Percentiles rank a stretch among this genome's conserved stretches.
Evolutionary conservation across 179 eudicot genomes (phyloP).

Genomic region (Heliamphora pulchella): DNA sequence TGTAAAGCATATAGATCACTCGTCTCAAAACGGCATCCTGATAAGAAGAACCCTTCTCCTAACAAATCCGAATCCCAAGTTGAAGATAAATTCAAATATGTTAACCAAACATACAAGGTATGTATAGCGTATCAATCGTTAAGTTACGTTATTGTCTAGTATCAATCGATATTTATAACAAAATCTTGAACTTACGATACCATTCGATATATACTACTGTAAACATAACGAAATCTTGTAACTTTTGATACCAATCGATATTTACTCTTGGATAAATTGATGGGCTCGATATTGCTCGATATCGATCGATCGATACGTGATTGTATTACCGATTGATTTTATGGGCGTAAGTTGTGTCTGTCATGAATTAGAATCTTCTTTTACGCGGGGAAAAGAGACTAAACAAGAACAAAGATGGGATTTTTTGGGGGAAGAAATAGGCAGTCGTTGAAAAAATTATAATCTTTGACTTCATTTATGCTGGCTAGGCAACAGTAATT

Average conservation of each 20-base stretch:
- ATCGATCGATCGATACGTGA: too few species aligned
- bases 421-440: too few species aligned
- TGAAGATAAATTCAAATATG: slow-evolving; percentile 8
- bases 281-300: too few species aligned
- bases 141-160: too few species aligned
- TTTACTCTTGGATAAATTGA: too few species aligned
- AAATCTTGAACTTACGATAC: not conserved
- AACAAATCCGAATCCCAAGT: slow-evolving; percentile 1
- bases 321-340: too few species aligned
- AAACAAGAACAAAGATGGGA: not conserved
- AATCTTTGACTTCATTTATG: not conserved
- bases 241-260: too few species aligned
- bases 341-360: not conserved
- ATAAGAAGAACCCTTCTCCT: slow-evolving; percentile 6
- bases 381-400: not conserved
- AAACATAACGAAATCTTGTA: too few species aligned
- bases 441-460: not conserved
- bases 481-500: too few species aligned
- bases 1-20: not conserved
- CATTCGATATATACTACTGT: too few species aligned
- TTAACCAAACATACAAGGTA: slow-evolving; percentile 19
- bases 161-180: too few species aligned
- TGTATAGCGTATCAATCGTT: not conserved
- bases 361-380: not conserved
- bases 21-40: not conserved